Base-by-base conservation (phyloP, 306 rosid genomes). In the Lathyrus sativus region DNA sequence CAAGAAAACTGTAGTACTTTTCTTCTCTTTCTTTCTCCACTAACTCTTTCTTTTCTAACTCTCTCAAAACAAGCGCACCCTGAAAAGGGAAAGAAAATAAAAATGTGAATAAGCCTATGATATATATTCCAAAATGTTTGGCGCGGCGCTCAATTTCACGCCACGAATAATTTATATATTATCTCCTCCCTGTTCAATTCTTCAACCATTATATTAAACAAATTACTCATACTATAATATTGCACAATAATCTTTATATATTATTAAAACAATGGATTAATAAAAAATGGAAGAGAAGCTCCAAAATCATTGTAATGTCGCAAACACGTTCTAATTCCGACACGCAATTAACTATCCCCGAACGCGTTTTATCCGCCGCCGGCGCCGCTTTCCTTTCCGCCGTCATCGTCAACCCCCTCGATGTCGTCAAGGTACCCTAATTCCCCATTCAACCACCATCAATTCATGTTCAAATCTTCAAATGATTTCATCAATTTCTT, bases 341-440 rank as follows among this genome's bases (percentile, higher is more conserved):
- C 9, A 62, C 63, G 19, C 65, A 86, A 46, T 68, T 93, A 86
- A 73, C 83, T 14, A 67, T 86, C 41, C 78, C 79, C 15, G 89
- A 85, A 78, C 84, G 97, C 44, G 80, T 87, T 69, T 45, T 90
- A 5, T 82, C 99, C 45, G 97, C 89, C 12, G 88, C 90, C 11
- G 96, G 95, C 29, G 96, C 99, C 51, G 91, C 99, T 43, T 55
- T 88, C 44, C 9, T 93, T 35, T 93, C 99, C 12, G 95, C 99
- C 31, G 48, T 93, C 63, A 73, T 93, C 62, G 89, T 90, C 35
- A 93, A 93, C 75, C 97, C 99, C 22, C 91, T 93, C 26, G 99
- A 93, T 65, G 84, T 93, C 9, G 99, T 89, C 83, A 93, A 93
- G 89, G 98, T 84, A 56, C 69, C 44, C 7, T 54, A 41, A 37